Evolutionary conservation across 768 basidiomycete genomes (phyloP), one percentile per base, ranked within the genome.

Genomic region (Hygrocybe punicea): DNA sequence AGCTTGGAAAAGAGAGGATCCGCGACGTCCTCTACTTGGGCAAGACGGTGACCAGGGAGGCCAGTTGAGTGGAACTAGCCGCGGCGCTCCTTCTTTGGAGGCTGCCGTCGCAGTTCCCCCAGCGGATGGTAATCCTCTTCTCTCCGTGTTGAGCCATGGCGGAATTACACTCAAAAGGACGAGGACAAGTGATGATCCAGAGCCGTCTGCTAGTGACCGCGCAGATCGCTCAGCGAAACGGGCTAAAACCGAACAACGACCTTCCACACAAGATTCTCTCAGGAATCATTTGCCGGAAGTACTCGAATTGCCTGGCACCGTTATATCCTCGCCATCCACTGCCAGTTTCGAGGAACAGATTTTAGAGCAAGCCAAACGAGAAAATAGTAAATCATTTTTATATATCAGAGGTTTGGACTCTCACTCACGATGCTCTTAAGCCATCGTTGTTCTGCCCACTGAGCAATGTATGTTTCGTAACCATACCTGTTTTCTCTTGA

Each of bases 1-100:
- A 56, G 75, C 78, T 52, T 81, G 79, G 78, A 76, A 71, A 63
- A 69, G 71, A 56, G 70, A 62, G 36, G 34, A 29, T 19, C 52
- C 39, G 10, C 46, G 29, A 13, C 1, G 14, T n/a, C 17, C 25
- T 8, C 50, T 35, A 40, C 9, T 24, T 40, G 23, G 45, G 37
- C 33, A 66, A 50, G 57, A 61, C 49, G 58, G 53, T 40, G 58
- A 59, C 60, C 65, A 63, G 58, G 70, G 68, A 57, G 46, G 59
- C 60, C 62, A 59, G 59, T 62, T 57, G 65, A 66, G 65, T 67
- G 69, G 65, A 67, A 57, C 61, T 58, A 62, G 63, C 60, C 60
- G 61, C 58, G 62, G 62, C 56, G 54, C 54, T 49, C 59, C 73
- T 63, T 53, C 63, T 60, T 56, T 59, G 61, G 66, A 56, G 49